phyloP scores from a whole-genome alignment of 441 rosid species.

The Corymbia calophylla region DNA sequence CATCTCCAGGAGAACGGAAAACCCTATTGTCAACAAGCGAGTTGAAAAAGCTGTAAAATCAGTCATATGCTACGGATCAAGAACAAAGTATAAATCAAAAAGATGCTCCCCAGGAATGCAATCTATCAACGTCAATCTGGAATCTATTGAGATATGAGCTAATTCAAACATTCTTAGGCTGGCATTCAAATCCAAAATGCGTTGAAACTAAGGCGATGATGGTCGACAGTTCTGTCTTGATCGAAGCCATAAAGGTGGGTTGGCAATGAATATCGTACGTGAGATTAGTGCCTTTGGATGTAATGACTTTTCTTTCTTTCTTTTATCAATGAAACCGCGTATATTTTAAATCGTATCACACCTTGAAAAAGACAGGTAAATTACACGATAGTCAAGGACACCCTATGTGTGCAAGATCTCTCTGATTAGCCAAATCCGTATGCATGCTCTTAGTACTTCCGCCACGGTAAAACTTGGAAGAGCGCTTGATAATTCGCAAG shows the following conservation, averaged over 20 bases:
- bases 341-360: neutral
- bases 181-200: neutral
- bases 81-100: neutral
- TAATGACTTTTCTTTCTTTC: fast-evolving
- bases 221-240: neutral
- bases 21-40: neutral
- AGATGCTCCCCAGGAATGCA: neutral
- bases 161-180: neutral
- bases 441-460: neutral
- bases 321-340: neutral
- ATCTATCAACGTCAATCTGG: neutral
- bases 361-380: neutral
- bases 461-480: neutral
- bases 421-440: neutral
- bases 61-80: neutral
- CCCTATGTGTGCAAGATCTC: neutral
- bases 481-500: neutral
- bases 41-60: neutral
- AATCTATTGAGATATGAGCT: neutral
- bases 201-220: neutral
- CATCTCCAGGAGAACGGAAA: neutral
- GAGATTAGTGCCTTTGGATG: neutral
- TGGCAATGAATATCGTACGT: neutral
- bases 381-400: neutral
- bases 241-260: neutral